Conservation (phyloP, 495 filamentous ascomycete species). For the Chaetomium cochliodes region DNA sequence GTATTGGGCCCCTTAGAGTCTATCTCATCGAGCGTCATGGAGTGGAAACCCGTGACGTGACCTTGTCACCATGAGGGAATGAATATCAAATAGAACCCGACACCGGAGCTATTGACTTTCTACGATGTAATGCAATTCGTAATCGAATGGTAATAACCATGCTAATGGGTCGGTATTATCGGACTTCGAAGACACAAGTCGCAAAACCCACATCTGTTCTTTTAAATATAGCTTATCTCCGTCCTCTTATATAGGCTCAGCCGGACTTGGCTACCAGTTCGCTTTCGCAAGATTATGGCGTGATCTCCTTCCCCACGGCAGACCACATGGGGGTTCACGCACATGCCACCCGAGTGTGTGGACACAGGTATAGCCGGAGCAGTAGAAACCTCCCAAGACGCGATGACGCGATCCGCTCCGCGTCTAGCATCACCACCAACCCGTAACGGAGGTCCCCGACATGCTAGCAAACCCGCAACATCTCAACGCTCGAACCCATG, state of each 20-base stretch:
- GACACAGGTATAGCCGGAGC: not conserved
- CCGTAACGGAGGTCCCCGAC: conserved; percentile 3
- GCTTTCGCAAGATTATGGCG: not conserved
- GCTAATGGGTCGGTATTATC: not conserved
- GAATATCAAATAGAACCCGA: too few species aligned
- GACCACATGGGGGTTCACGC: not conserved
- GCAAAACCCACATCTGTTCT: not conserved
- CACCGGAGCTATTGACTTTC: too few species aligned
- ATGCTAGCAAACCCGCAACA: not conserved
- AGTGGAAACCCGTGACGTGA: too few species aligned
- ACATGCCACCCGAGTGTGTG: not conserved
- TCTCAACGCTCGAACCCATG: not conserved
- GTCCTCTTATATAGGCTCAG: not conserved
- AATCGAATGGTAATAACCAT: too few species aligned
- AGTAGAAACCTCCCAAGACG: conserved; percentile 10
- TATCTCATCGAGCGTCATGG: too few species aligned
- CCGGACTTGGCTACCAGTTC: not conserved
- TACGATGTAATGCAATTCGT: too few species aligned
- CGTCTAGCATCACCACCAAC: conserved; percentile 31
- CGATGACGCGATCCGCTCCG: conserved; percentile 33
- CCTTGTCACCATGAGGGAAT: too few species aligned
- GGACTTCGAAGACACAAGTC: not conserved
- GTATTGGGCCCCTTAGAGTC: too few species aligned
- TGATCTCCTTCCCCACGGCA: conserved; percentile 1
- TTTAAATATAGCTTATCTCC: conserved; percentile 1